Percentiles rank a stretch among this genome's conserved stretches.
These are phyloP conservation scores for Myxozyma neglecta DNA, from an alignment of 805 yeast genomes.

Conservation along the genomic window DNA sequence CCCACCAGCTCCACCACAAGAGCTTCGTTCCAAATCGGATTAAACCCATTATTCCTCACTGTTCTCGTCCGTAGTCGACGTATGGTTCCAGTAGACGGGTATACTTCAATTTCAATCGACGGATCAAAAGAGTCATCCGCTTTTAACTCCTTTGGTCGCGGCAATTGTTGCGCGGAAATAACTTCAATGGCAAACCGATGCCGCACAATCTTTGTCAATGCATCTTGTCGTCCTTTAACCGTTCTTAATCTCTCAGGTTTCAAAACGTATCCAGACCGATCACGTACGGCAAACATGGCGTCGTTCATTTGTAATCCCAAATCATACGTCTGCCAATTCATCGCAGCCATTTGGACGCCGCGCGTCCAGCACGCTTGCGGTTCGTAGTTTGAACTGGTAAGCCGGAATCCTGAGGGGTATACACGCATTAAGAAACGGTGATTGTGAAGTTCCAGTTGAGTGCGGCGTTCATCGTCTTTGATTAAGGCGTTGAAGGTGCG, in stretches of 20 bases:
- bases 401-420: slow-evolving; percentile 79
- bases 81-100: neutral
- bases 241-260: slow-evolving; percentile 58
- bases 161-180: slow-evolving; percentile 83
- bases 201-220: neutral
- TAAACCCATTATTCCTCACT: slow-evolving; percentile 74
- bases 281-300: slow-evolving; percentile 67
- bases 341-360: slow-evolving; percentile 94
- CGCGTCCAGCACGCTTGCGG: slow-evolving; percentile 79
- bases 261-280: slow-evolving; percentile 69
- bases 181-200: slow-evolving; percentile 36
- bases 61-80: slow-evolving; percentile 36
- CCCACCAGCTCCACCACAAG: slow-evolving; percentile 48
- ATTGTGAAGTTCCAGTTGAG: slow-evolving; percentile 74
- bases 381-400: slow-evolving; percentile 75
- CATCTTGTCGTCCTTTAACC: neutral
- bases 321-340: slow-evolving; percentile 49
- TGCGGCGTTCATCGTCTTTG: slow-evolving; percentile 56
- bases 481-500: slow-evolving; percentile 61
- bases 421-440: slow-evolving; percentile 71
- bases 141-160: slow-evolving; percentile 60
- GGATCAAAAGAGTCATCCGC: slow-evolving; percentile 56
- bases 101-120: slow-evolving; percentile 58
- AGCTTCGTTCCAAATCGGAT: slow-evolving; percentile 74
- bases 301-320: slow-evolving; percentile 84